phyloP scores from a whole-genome alignment of 2,329 filamentous ascomycete species.

The Scleromitrula shiraiana region DNA sequence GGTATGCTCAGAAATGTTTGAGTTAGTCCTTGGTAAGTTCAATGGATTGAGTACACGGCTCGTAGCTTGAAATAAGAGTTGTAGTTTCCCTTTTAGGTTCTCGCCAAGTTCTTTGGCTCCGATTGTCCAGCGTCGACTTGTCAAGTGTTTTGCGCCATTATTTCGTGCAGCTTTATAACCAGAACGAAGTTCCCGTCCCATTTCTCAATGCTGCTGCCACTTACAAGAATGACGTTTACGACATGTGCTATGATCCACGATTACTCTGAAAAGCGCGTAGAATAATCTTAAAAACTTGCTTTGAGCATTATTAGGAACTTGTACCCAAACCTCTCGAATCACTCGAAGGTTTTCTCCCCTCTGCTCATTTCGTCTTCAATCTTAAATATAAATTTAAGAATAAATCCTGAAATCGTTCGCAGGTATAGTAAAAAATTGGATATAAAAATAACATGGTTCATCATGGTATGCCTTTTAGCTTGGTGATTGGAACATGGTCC shows the following conservation, averaged over 20 bases:
- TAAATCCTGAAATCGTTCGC: too few species aligned
- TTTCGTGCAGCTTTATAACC: not conserved
- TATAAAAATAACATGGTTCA: too few species aligned
- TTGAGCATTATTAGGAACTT: not conserved
- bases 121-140: not conserved
- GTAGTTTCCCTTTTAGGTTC: not conserved
- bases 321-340: not conserved
- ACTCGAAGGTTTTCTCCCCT: too few species aligned
- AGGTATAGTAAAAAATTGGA: too few species aligned
- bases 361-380: not conserved
- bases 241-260: not conserved
- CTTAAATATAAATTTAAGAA: too few species aligned
- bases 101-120: not conserved
- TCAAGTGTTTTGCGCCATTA: not conserved
- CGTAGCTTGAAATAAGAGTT: not conserved
- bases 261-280: not conserved
- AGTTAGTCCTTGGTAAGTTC: too few species aligned
- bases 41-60: not conserved
- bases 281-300: not conserved
- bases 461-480: too few species aligned
- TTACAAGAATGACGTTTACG: too few species aligned
- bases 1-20: too few species aligned
- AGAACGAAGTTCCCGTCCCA: not conserved
- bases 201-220: not conserved
- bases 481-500: too few species aligned